Conservation (phyloP, 345 rosid genomes). For the Passiflora organensis region DNA sequence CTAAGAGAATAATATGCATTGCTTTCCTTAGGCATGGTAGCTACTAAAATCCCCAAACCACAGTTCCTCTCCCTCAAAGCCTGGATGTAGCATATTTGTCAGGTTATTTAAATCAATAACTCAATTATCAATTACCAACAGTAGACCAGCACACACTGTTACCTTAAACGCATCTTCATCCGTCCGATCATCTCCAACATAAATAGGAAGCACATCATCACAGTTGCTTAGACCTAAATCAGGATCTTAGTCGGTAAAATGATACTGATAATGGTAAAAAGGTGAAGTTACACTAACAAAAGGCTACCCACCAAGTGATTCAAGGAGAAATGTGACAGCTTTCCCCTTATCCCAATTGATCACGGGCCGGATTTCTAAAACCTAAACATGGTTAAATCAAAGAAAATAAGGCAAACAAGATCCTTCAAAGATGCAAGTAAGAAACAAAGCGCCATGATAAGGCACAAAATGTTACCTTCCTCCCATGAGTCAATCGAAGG, state of each 20-base stretch:
- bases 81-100: slow-evolving; percentile 27
- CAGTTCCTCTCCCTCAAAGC: slow-evolving; percentile 67
- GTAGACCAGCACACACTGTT: not conserved
- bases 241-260: not conserved
- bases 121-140: not conserved
- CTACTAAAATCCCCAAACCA: slow-evolving; percentile 81
- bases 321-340: slow-evolving; percentile 80
- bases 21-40: slow-evolving; percentile 73
- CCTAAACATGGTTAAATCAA: slow-evolving; percentile 37
- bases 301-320: slow-evolving; percentile 69
- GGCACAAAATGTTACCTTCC: slow-evolving; percentile 46
- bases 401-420: not conserved
- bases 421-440: too few species aligned
- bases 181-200: slow-evolving; percentile 91
- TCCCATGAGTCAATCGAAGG: slow-evolving; percentile 61
- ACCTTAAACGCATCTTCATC: slow-evolving; percentile 99
- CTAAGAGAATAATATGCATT: slow-evolving; percentile 76
- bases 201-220: slow-evolving; percentile 87
- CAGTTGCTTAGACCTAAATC: slow-evolving; percentile 54
- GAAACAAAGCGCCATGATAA: too few species aligned
- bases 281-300: not conserved
- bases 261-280: not conserved
- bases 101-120: slow-evolving; percentile 1
- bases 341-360: slow-evolving; percentile 97
- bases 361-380: slow-evolving; percentile 86